Base-by-base conservation (phyloP, 306 rosid genomes). In the Prunus mume region DNA sequence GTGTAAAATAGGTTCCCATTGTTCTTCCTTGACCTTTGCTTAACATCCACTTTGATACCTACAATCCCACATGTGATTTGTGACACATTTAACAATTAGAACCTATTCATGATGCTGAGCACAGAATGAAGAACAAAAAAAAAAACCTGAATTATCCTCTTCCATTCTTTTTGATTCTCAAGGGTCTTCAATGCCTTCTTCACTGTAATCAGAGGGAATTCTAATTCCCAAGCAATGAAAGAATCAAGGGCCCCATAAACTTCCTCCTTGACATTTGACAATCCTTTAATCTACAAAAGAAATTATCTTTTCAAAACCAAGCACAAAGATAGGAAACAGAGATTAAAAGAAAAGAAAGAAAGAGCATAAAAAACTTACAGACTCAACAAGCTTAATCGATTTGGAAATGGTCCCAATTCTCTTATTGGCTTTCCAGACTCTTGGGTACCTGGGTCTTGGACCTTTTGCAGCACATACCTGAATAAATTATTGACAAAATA, bases 21-120 rank as follows among this genome's bases (percentile, higher is more conserved):
- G 99, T 92, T 88, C 93, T 90, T 85, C 97, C 97, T 81, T 95
- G 99, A 72, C 99, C 99, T 87, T 95, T 95, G 88, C 97, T 92
- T 65, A 95, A 3, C 99, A 92, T 92, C 99, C 99, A 95, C 76
- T 95, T 95, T 6, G 96, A 81, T 72, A 92, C 84, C 99, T 95
- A 78, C 68, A 88, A 61, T 12, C 51, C 71, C 85, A 75, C 5
- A 73, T 46, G 27, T 47, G 71, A 58, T 73, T 72, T 74, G 73
- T 70, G 65, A 69, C 45, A 65, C 50, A 65, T 12, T 47, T 3
- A 5, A 58, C 50, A 15, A 71, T 14, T 22, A 2, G 15, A 12
- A 30, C 65, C 46, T 22, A 73, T 19, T 12, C 47, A 49, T 19
- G 34, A 65, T 61, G 20, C 3, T 6, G 67, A 50, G 43, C 47